Base-by-base conservation (phyloP, 495 filamentous ascomycete species). In the Aspergillus saccharolyticus region DNA sequence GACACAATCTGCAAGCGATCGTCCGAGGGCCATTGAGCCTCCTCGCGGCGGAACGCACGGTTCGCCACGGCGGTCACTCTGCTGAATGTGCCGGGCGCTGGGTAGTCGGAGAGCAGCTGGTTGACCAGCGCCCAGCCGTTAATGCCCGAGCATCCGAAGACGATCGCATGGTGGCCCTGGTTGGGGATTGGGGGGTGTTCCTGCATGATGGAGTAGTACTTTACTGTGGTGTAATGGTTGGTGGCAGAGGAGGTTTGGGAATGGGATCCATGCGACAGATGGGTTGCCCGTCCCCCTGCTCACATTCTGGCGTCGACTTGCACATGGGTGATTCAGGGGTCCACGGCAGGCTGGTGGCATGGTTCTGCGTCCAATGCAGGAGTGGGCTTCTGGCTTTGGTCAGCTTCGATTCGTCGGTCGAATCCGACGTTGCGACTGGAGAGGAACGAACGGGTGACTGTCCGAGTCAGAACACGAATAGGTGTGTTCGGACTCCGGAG, bases 91-190 rank as follows among this genome's bases (percentile, higher is more conserved):
- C 69, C 71, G 16, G 66, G 50, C 8, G 64, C 60, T 6, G 76
- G 76, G 55, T 78, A 79, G 45, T 64, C 73, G 22, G 65, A 58
- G 12, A 79, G 62, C 18, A 79, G 61, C 25, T 67, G 60, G 56
- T 78, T 79, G 15, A 70, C 69, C 20, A 78, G 65, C n/a, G 75
- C 75, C 76, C 75, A 79, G 53, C 75, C 75, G 44, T 69, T 70
- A 49, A 79, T 77, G n/a, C 76, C 75, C 2, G 63, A 61, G 28
- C 48, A 53, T 12, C 63, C 63, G 52, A 63, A 66, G 5, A 66
- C 63, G 15, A 66, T 28, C 14, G 63, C 63, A 43, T 66, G 63
- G 50, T 42, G 50, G 50, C 25, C 50, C 33, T 39, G 33, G 14
- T 39, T 39, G 28, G 16, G 3, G 15, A n/a, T 4, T 21, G 1